phyloP scores from a whole-genome alignment of 108 stramenopile species.

The Poteriospumella lacustris region DNA sequence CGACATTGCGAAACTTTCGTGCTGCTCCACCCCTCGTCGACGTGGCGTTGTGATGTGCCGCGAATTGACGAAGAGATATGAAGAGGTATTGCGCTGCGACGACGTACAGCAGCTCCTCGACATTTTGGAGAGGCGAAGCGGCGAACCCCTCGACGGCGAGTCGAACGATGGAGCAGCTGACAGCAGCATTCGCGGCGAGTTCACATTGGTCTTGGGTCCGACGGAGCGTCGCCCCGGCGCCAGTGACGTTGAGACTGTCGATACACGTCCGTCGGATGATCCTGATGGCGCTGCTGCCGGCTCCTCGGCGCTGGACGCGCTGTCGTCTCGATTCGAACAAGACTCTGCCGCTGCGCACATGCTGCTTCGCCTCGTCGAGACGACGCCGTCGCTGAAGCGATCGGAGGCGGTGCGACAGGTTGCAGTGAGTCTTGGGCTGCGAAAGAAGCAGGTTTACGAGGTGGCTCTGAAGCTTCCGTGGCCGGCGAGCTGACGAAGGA shows the following conservation, averaged over 20 bases:
- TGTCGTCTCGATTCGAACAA: too few species aligned
- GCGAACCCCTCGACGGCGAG: background rate
- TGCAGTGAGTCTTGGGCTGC: too few species aligned
- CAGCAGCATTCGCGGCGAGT: conserved; percentile 12
- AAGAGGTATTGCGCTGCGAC: background rate
- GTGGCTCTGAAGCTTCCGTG: too few species aligned
- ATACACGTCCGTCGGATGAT: background rate
- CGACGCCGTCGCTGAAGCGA: too few species aligned
- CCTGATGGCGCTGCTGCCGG: background rate
- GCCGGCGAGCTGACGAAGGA: too few species aligned
- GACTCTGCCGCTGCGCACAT: too few species aligned
- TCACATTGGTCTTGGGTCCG: conserved; percentile 4
- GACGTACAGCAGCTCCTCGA: background rate
- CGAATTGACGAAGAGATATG: conserved; percentile 1
- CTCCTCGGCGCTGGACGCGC: too few species aligned
- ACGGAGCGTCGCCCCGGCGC: background rate
- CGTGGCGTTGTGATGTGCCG: background rate
- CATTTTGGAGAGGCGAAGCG: background rate
- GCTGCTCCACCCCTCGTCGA: background rate
- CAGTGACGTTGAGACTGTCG: too few species aligned
- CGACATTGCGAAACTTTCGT: background rate
- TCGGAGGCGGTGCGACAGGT: too few species aligned
- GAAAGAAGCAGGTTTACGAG: too few species aligned
- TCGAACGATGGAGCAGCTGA: background rate
- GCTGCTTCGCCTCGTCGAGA: too few species aligned